Base-by-base conservation (phyloP, 1,284 basidiomycete species). In the Cryptococcus hybrid region DNA sequence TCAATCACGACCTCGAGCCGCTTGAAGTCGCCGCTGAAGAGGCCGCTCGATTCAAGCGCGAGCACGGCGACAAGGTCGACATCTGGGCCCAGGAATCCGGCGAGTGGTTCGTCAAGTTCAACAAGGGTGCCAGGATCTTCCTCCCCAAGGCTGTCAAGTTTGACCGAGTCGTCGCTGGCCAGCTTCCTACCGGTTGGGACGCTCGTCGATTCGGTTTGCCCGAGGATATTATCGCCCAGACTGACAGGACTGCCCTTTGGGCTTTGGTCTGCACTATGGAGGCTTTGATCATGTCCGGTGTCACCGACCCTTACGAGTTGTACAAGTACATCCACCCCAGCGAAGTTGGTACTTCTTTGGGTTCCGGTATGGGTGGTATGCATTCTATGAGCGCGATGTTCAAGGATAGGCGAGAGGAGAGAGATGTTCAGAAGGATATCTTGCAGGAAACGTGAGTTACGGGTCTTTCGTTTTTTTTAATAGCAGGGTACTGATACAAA, bases 341-440 rank as follows among this genome's bases (percentile, higher is more conserved):
- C 7, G 92, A 98, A 73, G 89, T 99, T 64, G 93, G 93, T 62
- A 90, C 92, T 3, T 86, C 87, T 58, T 82, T 97, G 62, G 93
- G 94, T 60, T 93, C 91, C 70, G 95, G 96, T 74, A 98, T 99
- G 95, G 95, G 95, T 73, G 95, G 95, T 75, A 86, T 92, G 70
- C 85, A 86, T 60, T 89, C 88, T 67, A 82, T 96, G 78, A 84
- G 86, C 44, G 87, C 90, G 78, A 99, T 99, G 96, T 99, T 99
- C 86, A 94, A 91, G 78, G 96, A 98, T 72, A 89, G 96, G 64
- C 88, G 92, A 55, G 92, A 96, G 73, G 95, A 98, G 81, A 89
- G 88, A 78, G 93, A 97, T 48, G 92, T 98, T 2, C 95, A 98
- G 79, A 98, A 95, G 74, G 96, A 99, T 72, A 89, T 99, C 64